Evolutionary conservation across 495 filamentous ascomycete genomes (phyloP).

Genomic region (Melanomma pulvis-pyrius): DNA sequence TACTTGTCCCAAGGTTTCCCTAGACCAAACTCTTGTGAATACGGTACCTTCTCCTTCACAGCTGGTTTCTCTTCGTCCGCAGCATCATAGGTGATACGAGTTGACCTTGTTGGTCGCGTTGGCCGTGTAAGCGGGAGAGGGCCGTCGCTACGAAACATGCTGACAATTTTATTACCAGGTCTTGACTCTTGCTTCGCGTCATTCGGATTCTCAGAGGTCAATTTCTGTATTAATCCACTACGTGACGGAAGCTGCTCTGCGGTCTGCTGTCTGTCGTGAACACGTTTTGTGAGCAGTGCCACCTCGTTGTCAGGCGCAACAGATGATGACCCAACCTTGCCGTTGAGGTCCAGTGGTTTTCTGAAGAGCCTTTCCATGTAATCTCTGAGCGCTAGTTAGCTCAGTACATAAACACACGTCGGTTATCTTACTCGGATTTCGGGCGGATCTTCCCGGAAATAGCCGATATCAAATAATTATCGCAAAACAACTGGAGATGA

Average conservation of each 20-base stretch:
- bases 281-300: neutral
- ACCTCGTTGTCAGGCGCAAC: neutral
- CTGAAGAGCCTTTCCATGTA: neutral
- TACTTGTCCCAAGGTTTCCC: constrained; percentile 19
- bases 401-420: too few species aligned
- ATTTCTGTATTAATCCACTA: neutral
- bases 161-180: neutral
- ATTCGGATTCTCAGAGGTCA: neutral
- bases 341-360: neutral
- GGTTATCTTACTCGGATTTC: neutral
- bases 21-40: constrained; percentile 1
- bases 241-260: neutral
- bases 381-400: neutral
- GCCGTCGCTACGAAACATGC: neutral
- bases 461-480: neutral
- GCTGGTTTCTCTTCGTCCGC: neutral
- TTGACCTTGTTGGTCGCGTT: neutral
- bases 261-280: neutral
- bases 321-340: neutral
- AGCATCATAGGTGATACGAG: neutral
- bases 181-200: neutral
- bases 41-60: neutral
- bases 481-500: neutral
- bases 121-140: neutral
- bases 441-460: neutral